Percentiles rank a stretch among this genome's conserved stretches.
Evolutionary conservation across 768 basidiomycete genomes (phyloP).

Genomic region (Udeniomyces megalosporus): DNA sequence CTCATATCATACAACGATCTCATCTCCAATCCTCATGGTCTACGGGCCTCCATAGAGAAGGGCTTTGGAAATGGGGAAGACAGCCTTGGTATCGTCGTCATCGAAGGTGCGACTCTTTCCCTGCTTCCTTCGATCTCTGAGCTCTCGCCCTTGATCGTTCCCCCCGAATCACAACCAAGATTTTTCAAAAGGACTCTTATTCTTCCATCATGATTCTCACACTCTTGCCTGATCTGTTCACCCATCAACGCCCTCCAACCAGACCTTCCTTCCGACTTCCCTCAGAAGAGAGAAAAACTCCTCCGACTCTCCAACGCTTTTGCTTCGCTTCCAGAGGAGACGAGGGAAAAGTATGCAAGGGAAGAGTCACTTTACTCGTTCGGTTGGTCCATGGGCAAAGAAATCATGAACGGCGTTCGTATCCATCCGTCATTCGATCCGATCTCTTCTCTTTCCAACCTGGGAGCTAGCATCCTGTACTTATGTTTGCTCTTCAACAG

Average conservation of each 20-base stretch:
- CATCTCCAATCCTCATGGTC: constrained; percentile 38
- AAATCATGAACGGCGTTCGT: constrained; percentile 86
- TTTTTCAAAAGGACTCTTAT: no score
- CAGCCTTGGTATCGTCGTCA: constrained; percentile 62
- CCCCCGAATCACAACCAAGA: no score
- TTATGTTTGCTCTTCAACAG: constrained; percentile 8
- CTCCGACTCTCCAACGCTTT: constrained; percentile 62
- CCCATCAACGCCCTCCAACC: no score
- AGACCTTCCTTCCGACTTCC: constrained; percentile 48
- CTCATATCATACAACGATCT: constrained; percentile 48
- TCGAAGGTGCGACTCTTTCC: constrained; percentile 39
- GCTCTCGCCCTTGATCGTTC: not conserved
- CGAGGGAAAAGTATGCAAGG: constrained; percentile 60
- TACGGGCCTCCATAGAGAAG: constrained; percentile 42
- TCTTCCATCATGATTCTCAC: no score
- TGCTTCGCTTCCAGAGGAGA: constrained; percentile 47
- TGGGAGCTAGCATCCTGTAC: not conserved
- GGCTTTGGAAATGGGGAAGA: constrained; percentile 68
- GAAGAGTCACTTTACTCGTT: constrained; percentile 58
- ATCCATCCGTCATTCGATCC: not conserved
- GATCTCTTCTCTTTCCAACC: not conserved
- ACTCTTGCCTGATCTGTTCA: no score
- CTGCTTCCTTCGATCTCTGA: not conserved
- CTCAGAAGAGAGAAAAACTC: constrained; percentile 47
- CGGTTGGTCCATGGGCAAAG: constrained; percentile 67